Conservation (phyloP, 768 basidiomycete species). For the Suillus bovinus region DNA sequence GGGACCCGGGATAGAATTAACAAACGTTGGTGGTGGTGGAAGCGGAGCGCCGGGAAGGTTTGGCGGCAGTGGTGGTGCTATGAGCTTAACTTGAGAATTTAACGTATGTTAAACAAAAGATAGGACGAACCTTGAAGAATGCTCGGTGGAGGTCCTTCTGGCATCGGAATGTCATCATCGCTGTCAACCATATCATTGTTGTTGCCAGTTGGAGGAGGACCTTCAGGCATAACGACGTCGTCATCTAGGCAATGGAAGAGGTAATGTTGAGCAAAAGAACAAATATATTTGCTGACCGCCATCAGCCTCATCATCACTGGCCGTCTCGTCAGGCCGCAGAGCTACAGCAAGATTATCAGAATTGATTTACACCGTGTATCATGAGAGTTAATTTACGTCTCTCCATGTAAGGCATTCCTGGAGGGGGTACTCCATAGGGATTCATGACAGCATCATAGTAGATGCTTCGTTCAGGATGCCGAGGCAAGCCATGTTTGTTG, state of each 20-base stretch:
- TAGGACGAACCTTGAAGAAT: conserved; percentile 18
- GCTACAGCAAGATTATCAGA: conserved; percentile 39
- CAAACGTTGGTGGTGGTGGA: conserved; percentile 26
- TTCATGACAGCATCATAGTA: conserved; percentile 96
- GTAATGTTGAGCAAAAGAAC: conserved; percentile 4
- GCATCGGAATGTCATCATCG: conserved; percentile 90
- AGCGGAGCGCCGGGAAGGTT: conserved; percentile 12
- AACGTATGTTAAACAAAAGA: neutral
- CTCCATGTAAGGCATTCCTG: conserved; percentile 95
- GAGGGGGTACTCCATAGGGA: conserved; percentile 90
- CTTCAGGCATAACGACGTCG: conserved; percentile 66
- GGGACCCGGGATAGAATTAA: conserved; percentile 10
- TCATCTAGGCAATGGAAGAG: conserved; percentile 41
- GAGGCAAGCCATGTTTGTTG: conserved; percentile 80
- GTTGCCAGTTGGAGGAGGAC: conserved; percentile 50
- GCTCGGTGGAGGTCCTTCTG: conserved; percentile 72
- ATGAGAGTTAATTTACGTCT: conserved; percentile 55
- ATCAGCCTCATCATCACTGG: conserved; percentile 61
- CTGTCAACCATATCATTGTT: conserved; percentile 46
- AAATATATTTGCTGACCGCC: conserved; percentile 31
- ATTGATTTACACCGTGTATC: conserved; percentile 3
- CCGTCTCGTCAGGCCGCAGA: conserved; percentile 58
- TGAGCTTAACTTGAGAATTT: conserved; percentile 9
- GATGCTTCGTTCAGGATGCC: conserved; percentile 88
- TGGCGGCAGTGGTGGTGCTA: conserved; percentile 11